Conservation (phyloP, 257 asterid genomes). For the Solanum megistacrolobum region DNA sequence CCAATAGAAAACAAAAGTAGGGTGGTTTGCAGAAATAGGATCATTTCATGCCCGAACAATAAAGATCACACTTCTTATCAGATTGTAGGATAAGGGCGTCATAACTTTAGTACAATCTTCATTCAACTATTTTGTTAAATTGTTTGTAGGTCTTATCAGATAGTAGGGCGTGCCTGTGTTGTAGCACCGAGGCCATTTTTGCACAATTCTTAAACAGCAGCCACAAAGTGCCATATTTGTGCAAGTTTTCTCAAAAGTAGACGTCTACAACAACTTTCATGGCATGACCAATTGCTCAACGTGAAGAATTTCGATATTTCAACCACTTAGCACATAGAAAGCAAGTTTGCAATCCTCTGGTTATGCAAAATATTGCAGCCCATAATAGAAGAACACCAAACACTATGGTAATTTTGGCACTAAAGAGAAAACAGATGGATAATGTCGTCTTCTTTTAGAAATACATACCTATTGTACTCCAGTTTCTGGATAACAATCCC, state of each 20-base stretch:
- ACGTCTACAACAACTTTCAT: background rate
- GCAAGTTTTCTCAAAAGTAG: background rate
- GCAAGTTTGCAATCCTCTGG: background rate
- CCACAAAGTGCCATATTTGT: background rate
- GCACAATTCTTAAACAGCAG: background rate
- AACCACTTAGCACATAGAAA: background rate
- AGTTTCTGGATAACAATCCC: constrained; percentile 66
- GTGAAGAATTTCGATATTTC: background rate
- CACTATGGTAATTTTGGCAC: background rate
- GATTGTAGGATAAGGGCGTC: background rate
- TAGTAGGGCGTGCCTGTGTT: background rate
- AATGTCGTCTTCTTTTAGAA: background rate
- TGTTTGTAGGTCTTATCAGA: background rate
- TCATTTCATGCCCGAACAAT: background rate
- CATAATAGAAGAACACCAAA: background rate
- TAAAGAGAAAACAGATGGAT: background rate
- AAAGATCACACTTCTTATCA: background rate
- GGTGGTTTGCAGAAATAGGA: background rate
- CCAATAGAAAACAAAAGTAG: background rate
- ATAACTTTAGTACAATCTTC: background rate
- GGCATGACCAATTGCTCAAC: background rate
- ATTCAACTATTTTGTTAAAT: background rate
- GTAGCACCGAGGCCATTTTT: background rate
- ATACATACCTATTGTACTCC: constrained; percentile 51
- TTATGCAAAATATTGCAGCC: background rate